Evolutionary conservation across 495 filamentous ascomycete genomes (phyloP), one percentile per base, ranked within the genome.

Genomic region (Penicillium silybi): DNA sequence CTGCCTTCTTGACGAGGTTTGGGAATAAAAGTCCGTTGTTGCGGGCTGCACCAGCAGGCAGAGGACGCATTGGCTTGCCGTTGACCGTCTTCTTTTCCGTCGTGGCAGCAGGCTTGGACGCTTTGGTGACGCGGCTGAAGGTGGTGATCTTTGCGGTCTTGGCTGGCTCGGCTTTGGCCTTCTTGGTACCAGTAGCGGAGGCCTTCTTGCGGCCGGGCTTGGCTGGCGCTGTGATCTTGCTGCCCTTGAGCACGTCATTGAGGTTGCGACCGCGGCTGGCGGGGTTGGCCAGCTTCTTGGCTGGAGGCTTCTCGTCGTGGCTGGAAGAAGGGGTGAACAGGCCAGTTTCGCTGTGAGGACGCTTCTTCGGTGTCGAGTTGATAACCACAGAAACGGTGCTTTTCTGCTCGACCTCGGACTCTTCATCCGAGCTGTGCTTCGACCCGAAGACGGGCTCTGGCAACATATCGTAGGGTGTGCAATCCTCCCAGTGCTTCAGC

Each of bases 401-500:
- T 46, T 70, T 70, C 19, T 68, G 58, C 50, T 78, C 73, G n/a
- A 64, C 51, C 17, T 74, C 67, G 5, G 69, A 69, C 37, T 80
- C 68, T 27, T 50, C 41, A 27, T 58, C 54, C 4, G 52, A 52
- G 25, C 32, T 18, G 29, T 23, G 38, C 41, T 53, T 44, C 29
- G 26, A 15, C 10, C 54, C 53, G 13, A 61, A 51, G n/a, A 56
- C 53, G 1, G 60, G 63, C 47, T 65, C 60, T n/a, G 60, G 63
- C 20, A 62, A 27, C 15, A 41, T 41, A 26, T 47, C 27, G 23
- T 53, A 62, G 2, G 55, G 52, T 1, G 42, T 46, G 3, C 17
- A 50, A 48, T 90, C 88, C 62, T 96, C 81, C 85, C 88, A 96
- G 29, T 71, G 79, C 41, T 85, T 88, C 64, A 97, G 74, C 32